Base-by-base conservation (phyloP, 768 basidiomycete species). In the Russula griseocarnosa region DNA sequence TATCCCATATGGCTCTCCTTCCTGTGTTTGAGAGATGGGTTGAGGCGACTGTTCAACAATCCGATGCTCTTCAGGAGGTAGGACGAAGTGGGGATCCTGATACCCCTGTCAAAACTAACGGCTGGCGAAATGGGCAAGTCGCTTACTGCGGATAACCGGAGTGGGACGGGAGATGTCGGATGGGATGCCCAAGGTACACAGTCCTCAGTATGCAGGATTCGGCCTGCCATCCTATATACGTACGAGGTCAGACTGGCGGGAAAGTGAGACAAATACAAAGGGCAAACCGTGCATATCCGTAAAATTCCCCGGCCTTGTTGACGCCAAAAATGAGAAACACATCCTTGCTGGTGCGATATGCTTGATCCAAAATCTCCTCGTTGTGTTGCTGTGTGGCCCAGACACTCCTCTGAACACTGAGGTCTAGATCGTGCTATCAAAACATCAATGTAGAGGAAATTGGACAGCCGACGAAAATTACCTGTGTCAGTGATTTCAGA, bases 301-400 rank as follows among this genome's bases (percentile, higher is more conserved):
- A 97, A 72, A 97, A 98, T 73, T 93, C 92, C 40, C 96, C 94
- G 61, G 89, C 89, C 73, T 89, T 92, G 76, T 98, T 98, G 20
- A 91, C 96, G 40, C 94, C 84, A 69, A 98, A 98, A 62, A 98
- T 86, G 50, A 98, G 81, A 70, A 81, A 90, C 4, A 98, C 95
- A 28, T 95, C 90, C 66, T 83, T 81, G 66, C 88, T 88, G 3
- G 93, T 97, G n/a, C 94, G 86, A 74, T 80, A 98, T 0, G 96
- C 95, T 73, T 92, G 92, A 68, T 98, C 94, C 18, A 97, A 78
- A 54, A 96, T 85, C 10, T 84, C 85, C 75, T 97, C 93, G 70
- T 96, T 97, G 76, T 96, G 94, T 69, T 79, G 82, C 76, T 98
- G 96, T 1, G 95, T 98, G 51, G 91, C 89, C 96, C 96, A 98